These are phyloP conservation scores for Penicillium soppii DNA, from an alignment of 495 filamentous ascomycete genomes.

Conservation along the genomic window DNA sequence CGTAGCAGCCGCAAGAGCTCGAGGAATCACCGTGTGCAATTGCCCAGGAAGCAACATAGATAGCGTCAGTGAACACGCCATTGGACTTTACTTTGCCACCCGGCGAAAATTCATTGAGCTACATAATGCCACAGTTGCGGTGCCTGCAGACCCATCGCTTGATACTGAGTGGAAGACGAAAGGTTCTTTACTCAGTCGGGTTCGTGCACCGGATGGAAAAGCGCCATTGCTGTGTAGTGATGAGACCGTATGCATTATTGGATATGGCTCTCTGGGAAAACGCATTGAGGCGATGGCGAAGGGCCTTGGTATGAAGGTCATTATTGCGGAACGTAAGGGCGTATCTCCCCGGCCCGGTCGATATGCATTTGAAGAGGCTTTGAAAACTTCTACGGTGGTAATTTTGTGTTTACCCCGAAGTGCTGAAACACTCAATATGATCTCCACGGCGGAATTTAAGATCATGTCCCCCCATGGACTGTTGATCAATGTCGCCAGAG, in stretches of 20 bases:
- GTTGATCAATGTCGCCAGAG: constrained; percentile 56
- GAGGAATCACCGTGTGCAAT: constrained; percentile 46
- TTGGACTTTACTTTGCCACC: constrained; percentile 54
- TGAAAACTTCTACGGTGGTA: constrained; percentile 43
- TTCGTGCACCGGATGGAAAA: constrained; percentile 29
- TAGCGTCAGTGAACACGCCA: constrained; percentile 52
- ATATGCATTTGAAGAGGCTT: constrained; percentile 40
- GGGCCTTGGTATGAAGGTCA: constrained; percentile 51
- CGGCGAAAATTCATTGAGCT: constrained; percentile 42
- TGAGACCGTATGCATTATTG: constrained; percentile 52
- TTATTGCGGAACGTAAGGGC: constrained; percentile 51
- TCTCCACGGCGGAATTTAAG: constrained; percentile 47
- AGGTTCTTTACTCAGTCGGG: constrained; percentile 15
- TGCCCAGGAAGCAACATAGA: constrained; percentile 50
- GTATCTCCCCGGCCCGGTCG: constrained; percentile 29
- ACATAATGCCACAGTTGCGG: constrained; percentile 16
- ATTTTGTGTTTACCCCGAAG: constrained; percentile 45
- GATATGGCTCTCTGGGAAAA: constrained; percentile 52
- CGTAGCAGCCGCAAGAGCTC: constrained; percentile 38
- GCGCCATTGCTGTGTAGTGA: constrained; percentile 39
- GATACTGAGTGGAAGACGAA: constrained; percentile 22
- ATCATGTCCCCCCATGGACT: constrained; percentile 48
- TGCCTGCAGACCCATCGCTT: not conserved
- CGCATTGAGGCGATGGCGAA: constrained; percentile 25
- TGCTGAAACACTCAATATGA: constrained; percentile 42